These are phyloP conservation scores for Letharia columbiana DNA, from an alignment of 495 filamentous ascomycete genomes.

Conservation along the genomic window DNA sequence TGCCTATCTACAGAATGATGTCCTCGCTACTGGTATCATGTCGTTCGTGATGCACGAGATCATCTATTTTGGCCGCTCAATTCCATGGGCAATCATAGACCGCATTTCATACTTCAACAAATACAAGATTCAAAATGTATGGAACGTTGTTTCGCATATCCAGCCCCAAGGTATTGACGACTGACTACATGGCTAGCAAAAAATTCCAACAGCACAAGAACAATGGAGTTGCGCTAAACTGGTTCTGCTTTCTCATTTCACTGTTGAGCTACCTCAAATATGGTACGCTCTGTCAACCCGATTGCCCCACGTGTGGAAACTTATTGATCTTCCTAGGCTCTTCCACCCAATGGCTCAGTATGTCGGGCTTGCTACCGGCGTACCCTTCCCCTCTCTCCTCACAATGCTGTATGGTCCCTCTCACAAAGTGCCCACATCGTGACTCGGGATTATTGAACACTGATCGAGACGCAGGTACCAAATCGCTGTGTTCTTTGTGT, in stretches of 20 bases:
- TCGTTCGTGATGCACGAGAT: constrained; percentile 91
- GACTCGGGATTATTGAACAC: neutral
- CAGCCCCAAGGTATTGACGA: neutral
- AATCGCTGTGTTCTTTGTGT: constrained; percentile 86
- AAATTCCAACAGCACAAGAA: constrained; percentile 79
- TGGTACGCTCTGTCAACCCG: constrained; percentile 46
- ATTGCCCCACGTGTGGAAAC: neutral
- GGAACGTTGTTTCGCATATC: neutral
- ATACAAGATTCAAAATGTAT: constrained; percentile 87
- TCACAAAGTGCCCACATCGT: neutral
- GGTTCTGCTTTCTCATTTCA: constrained; percentile 89
- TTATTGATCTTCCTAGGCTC: constrained; percentile 42
- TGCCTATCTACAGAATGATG: constrained; percentile 97
- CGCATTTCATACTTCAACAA: constrained; percentile 74
- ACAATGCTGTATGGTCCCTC: constrained; percentile 54
- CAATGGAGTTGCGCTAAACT: constrained; percentile 91
- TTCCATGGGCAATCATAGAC: constrained; percentile 94
- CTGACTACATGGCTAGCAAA: constrained; percentile 49
- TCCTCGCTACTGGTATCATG: constrained; percentile 91
- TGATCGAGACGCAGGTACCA: constrained; percentile 43
- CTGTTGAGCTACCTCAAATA: constrained; percentile 94
- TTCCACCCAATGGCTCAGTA: constrained; percentile 97
- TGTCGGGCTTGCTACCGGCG: constrained; percentile 77
- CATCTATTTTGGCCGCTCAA: constrained; percentile 85
- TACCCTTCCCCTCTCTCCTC: constrained; percentile 77